phyloP scores from a whole-genome alignment of 495 filamentous ascomycete genomes.

The Barbatosphaeria neglecta region DNA sequence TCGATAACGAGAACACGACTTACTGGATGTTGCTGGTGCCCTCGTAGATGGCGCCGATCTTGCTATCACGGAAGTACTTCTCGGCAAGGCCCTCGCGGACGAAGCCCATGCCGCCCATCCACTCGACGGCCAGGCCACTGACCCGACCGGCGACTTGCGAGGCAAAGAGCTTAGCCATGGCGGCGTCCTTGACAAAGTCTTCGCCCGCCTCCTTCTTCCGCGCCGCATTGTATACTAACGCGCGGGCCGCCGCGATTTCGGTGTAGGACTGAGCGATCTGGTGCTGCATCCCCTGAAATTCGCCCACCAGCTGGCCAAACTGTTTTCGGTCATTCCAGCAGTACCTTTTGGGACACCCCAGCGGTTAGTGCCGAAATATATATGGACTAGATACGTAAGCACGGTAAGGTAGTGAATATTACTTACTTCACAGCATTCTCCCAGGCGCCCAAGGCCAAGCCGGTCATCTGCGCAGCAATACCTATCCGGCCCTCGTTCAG shows the following conservation, averaged over 20 bases:
- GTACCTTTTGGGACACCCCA: slow-evolving; percentile 42
- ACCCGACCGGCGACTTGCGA: slow-evolving; percentile 88
- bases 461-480: slow-evolving; percentile 98
- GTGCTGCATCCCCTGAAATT: slow-evolving; percentile 99
- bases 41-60: slow-evolving; percentile 98
- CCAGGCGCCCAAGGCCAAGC: slow-evolving; percentile 86
- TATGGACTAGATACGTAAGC: neutral
- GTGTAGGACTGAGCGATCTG: slow-evolving; percentile 94
- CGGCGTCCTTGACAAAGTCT: slow-evolving; percentile 88
- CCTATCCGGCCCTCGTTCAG: slow-evolving; percentile 96
- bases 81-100: slow-evolving; percentile 93
- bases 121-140: slow-evolving; percentile 79
- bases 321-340: slow-evolving; percentile 97
- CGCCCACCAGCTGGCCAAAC: slow-evolving; percentile 83
- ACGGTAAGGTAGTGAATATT: slow-evolving; percentile 16
- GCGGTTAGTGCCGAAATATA: neutral
- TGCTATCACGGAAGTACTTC: slow-evolving; percentile 96
- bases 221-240: slow-evolving; percentile 91
- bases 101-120: slow-evolving; percentile 98
- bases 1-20: slow-evolving; percentile 7
- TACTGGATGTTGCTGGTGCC: slow-evolving; percentile 64
- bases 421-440: slow-evolving; percentile 81
- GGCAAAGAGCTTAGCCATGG: slow-evolving; percentile 95
- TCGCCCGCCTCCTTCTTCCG: slow-evolving; percentile 96
- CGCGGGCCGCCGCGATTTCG: slow-evolving; percentile 82